A percentile compares a stretch with the other conserved stretches of the same genome.
phyloP scores from a whole-genome alignment of 2,329 filamentous ascomycete species.

The Madurella fahalii region DNA sequence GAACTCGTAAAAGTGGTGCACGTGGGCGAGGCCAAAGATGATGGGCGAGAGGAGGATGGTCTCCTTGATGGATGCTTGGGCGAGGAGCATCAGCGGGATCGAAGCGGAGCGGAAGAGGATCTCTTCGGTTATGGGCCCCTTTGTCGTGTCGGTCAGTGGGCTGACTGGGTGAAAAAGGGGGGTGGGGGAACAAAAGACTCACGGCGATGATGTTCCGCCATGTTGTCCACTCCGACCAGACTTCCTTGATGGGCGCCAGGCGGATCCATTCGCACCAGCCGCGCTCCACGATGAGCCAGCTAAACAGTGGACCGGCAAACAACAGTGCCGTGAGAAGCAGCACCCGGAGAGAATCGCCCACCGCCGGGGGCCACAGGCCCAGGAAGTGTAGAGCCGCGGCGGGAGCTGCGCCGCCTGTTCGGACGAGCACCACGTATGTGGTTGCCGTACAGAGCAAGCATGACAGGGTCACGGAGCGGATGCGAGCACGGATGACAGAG shows the following conservation, averaged over 20 bases:
- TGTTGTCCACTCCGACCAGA: constrained; percentile 69
- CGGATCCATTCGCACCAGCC: constrained; percentile 62
- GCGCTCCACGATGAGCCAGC: constrained; percentile 68
- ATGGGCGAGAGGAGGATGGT: constrained; percentile 81
- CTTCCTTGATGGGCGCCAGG: constrained; percentile 51
- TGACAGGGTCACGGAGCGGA: constrained; percentile 73
- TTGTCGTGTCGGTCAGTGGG: constrained; percentile 2
- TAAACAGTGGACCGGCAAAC: constrained; percentile 81
- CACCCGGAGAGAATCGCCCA: constrained; percentile 58
- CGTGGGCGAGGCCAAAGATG: constrained; percentile 87
- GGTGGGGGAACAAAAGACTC: constrained; percentile 34
- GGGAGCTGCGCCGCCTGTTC: constrained; percentile 44
- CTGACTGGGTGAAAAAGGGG: background rate
- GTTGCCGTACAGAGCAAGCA: constrained; percentile 63
- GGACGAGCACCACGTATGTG: constrained; percentile 63
- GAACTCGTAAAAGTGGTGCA: constrained; percentile 97
- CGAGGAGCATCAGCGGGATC: constrained; percentile 74
- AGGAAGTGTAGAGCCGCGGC: constrained; percentile 62
- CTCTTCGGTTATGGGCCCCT: constrained; percentile 87
- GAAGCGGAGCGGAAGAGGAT: constrained; percentile 86
- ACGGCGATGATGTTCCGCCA: constrained; percentile 88
- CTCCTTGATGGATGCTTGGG: constrained; percentile 50
- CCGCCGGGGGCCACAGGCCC: constrained; percentile 74
- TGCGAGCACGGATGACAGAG: constrained; percentile 80
- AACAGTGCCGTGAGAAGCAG: constrained; percentile 72